These are phyloP conservation scores for Erigeron philadelphicus DNA, from an alignment of 140 eudicot genomes.

Conservation along the genomic window DNA sequence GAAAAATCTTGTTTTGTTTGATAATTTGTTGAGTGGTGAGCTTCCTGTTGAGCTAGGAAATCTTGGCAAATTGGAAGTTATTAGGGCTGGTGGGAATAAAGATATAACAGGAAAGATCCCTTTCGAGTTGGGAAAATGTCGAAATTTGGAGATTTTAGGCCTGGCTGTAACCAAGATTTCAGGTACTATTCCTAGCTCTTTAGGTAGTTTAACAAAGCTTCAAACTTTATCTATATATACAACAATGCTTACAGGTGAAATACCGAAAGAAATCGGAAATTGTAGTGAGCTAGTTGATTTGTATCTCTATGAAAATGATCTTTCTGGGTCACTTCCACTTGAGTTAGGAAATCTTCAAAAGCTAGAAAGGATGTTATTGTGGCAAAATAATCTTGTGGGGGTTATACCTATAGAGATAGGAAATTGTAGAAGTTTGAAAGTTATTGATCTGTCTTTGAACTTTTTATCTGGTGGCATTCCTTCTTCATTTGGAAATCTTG, in stretches of 20 bases:
- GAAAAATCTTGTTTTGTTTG: conserved; percentile 50
- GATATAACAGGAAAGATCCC: conserved; percentile 64
- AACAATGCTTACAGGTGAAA: conserved; percentile 63
- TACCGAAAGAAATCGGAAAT: conserved; percentile 69
- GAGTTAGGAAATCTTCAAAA: conserved; percentile 68
- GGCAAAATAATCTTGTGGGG: conserved; percentile 71
- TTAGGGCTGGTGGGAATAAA: conserved; percentile 73
- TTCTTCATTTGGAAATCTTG: conserved; percentile 51
- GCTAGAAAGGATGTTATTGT: conserved; percentile 59
- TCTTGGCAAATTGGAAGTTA: conserved; percentile 38
- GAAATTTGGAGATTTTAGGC: conserved; percentile 49
- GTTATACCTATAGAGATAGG: conserved; percentile 65
- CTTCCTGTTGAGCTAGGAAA: conserved; percentile 65
- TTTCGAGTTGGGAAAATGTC: conserved; percentile 48
- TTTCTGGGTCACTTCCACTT: conserved; percentile 61
- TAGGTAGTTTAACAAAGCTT: conserved; percentile 56
- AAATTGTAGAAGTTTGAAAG: conserved; percentile 46
- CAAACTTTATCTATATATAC: conserved; percentile 66
- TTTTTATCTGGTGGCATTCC: conserved; percentile 61
- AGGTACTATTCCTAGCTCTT: conserved; percentile 53
- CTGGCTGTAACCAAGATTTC: conserved; percentile 71
- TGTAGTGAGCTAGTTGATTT: conserved; percentile 70
- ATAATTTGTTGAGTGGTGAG: conserved; percentile 52
- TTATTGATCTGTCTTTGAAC: conserved; percentile 62
- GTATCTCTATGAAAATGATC: conserved; percentile 61